Base-by-base conservation (phyloP, 1,284 basidiomycete genomes). In the Ganoderma meredithae region DNA sequence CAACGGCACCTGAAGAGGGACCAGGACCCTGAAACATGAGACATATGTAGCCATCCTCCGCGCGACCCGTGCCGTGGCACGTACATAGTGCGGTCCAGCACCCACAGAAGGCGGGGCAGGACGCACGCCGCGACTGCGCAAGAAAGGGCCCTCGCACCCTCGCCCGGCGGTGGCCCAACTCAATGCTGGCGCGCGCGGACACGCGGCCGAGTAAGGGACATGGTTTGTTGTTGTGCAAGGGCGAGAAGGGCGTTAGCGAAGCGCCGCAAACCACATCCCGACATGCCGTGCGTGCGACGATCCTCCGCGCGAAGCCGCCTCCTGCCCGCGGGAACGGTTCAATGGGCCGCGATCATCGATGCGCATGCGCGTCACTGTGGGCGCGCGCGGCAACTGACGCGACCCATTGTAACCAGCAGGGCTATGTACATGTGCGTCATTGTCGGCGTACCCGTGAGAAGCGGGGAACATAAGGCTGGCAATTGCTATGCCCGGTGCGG, bases 61-160 rank as follows among this genome's bases (percentile, higher is more conserved):
- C 8, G 25, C 47, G n/a, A 25, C 47, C 4, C n/a, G 7, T 12
- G 19, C 25, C 33, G 7, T 22, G 4, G 55, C 33, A 39, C 31
- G 55, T 15, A 60, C 39, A 39, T 60, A 41, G 58, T 41, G 58
- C 58, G 58, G 39, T 40, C 58, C n/a, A 58, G 2, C 33, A 17
- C 2, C 52, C 36, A 31, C 3, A 55, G 52, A 55, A 31, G 52
- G 47, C 9, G 47, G 47, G 47, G 17, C 27, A 55, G 52, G 22
- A 55, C 25, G 5, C 27, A 19, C 52, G 13, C 31, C 25, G 22
- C 22, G n/a, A 1, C 52, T 49, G 47, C 47, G 47, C 47, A 49
- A 49, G 27, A 49, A 49, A 10, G 47, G 22, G 47, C 25, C 47
- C 27, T 7, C 27, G 27, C 52, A 25, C 13, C 10, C 27, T 31